Evolutionary conservation across 139 green algal species (phyloP), one percentile per base, ranked within the genome.

Genomic region (Chlamydomonas incerta): DNA sequence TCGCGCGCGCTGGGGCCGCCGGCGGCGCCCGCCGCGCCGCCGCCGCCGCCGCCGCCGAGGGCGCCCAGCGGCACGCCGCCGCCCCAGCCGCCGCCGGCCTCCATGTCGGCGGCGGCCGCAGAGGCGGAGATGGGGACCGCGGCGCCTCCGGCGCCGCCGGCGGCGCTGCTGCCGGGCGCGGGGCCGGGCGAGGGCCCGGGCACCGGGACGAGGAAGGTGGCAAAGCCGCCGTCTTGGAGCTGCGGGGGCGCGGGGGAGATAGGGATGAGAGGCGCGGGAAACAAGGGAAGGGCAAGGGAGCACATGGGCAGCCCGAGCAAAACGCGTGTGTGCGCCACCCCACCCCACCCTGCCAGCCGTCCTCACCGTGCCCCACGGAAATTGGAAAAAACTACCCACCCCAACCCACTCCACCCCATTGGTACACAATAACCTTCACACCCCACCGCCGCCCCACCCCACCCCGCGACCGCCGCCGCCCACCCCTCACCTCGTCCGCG

Each of bases 171-270:
- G 66, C 23, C n/a, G 6, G 60, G 11, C 3, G 41, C 28, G 0
- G 77, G 77, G 15, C 57, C 77, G 1, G 63, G 18, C 46, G 63
- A 18, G 28, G 77, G 77, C 5, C 77, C 66, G 3, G 79, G 79
- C 24, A 85, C 66, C 10, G 79, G 79, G 29, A 85, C 37, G 37
- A 85, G 46, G n/a, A 83, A 67, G 46, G 73, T 81, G n/a, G 72
- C 72, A 52, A 88, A 68, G 46, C 72, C 83, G 67, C 41, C 73
- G 6, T 62, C 74, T 28, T 33, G 57, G 29, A 79, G 33, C 73
- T 80, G 46, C 11, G 9, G 8, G 41, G 41, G 8, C 5, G 41
- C 6, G 41, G 8, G 41, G 41, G 41, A 8, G 46, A 5, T 18
- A 18, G 60, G 60, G 60, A 31, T 15, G 55, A 20, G 18, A 60